A percentile compares a stretch with the other conserved stretches of the same genome.
Conservation (phyloP, 441 rosid species). For the Heliophila coronopifolia region DNA sequence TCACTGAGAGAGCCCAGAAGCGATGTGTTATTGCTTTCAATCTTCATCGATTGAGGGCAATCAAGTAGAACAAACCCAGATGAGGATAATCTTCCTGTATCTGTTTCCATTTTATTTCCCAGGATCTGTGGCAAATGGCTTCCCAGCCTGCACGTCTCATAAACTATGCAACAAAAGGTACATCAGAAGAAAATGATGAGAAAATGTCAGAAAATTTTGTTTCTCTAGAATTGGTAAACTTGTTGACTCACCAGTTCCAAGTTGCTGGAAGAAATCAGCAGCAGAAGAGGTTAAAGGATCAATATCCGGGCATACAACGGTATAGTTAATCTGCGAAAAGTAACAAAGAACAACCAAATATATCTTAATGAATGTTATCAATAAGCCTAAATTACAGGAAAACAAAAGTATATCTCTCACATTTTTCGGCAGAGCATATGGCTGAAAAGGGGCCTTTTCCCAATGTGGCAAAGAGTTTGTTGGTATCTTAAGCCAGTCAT, state of each 20-base stretch:
- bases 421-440: constrained; percentile 81
- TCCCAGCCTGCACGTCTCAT: constrained; percentile 95
- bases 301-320: constrained; percentile 93
- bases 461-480: constrained; percentile 77
- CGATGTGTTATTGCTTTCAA: constrained; percentile 86
- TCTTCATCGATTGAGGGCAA: constrained; percentile 99
- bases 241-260: constrained; percentile 78
- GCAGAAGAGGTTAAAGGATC: constrained; percentile 93
- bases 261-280: constrained; percentile 95
- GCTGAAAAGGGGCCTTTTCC: constrained; percentile 99
- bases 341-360: constrained; percentile 12
- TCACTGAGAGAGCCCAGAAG: constrained; percentile 96
- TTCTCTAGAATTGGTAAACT: constrained; percentile 2
- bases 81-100: constrained; percentile 58
- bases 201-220: neutral
- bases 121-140: constrained; percentile 78
- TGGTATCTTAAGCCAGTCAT: constrained; percentile 97
- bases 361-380: constrained; percentile 9
- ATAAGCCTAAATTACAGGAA: neutral
- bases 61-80: constrained; percentile 89
- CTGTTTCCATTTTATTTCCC: constrained; percentile 84
- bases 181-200: constrained; percentile 12
- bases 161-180: constrained; percentile 47
- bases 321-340: constrained; percentile 66
- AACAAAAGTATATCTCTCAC: constrained; percentile 36